phyloP scores from a whole-genome alignment of 2,329 filamentous ascomycete species.

The Trichoderma atroviride region DNA sequence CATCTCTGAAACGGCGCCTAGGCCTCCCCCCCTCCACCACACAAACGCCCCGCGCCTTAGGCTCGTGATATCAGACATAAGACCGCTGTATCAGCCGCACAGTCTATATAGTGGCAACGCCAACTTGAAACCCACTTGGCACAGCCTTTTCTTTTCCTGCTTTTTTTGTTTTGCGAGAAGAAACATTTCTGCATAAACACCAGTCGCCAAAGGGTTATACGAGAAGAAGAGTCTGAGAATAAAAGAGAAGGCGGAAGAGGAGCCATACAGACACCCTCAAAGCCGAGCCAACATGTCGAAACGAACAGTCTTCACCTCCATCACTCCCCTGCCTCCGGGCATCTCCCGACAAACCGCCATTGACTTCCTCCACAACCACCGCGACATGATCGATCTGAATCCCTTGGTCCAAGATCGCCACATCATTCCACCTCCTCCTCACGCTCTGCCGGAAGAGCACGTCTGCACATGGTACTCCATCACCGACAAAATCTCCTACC shows the following conservation, averaged over 20 bases:
- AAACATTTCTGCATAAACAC: not conserved
- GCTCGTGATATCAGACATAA: slow-evolving; percentile 23
- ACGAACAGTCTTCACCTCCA: slow-evolving; percentile 71
- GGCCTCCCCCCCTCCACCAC: not conserved
- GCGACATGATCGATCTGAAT: slow-evolving; percentile 85
- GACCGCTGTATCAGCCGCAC: slow-evolving; percentile 7
- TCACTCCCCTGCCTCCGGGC: slow-evolving; percentile 73
- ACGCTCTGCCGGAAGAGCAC: slow-evolving; percentile 70
- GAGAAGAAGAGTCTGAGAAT: not conserved
- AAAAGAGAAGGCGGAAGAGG: not conserved
- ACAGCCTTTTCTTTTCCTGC: not conserved
- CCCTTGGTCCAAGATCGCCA: slow-evolving; percentile 76
- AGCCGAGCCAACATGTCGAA: slow-evolving; percentile 61
- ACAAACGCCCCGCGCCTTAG: slow-evolving; percentile 8
- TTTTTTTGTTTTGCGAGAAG: not conserved
- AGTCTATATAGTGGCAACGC: not conserved
- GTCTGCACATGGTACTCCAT: slow-evolving; percentile 76
- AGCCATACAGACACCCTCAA: not conserved
- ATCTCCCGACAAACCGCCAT: slow-evolving; percentile 72
- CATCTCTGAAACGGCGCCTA: slow-evolving; percentile 22
- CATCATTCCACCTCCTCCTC: slow-evolving; percentile 66
- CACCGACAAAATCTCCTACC: slow-evolving; percentile 75
- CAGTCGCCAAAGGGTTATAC: not conserved
- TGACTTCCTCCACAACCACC: slow-evolving; percentile 74
- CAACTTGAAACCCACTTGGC: not conserved